Evolutionary conservation across 495 filamentous ascomycete species (phyloP), one percentile per base, ranked within the genome.

Genomic region (Immersiella caudata): DNA sequence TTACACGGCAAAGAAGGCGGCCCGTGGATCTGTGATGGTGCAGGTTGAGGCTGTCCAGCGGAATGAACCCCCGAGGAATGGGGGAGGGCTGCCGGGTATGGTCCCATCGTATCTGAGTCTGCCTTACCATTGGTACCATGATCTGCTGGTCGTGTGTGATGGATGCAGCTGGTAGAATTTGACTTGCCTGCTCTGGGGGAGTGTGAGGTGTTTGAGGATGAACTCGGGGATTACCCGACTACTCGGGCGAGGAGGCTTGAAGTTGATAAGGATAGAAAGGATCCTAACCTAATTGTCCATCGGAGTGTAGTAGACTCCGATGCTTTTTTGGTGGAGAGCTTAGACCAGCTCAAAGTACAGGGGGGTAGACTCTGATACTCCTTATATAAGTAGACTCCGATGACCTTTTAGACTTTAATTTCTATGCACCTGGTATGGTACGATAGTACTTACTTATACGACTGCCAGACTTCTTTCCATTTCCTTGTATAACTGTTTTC

Each of bases 101-200:
- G 50, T 54, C 21, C 50, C 50, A 18, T 54, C 50, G 50, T 54
- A 54, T 54, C 50, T 54, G 18, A 54, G 50, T 18, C 50, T 54
- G 18, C 50, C 50, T 5, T 5, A 54, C 6, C 50, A 54, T 24
- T 54, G 50, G 50, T 54, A 54, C 16, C 18, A 54, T n/a, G 50
- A 54, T 18, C 6, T 54, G 18, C 16, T 54, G 18, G 50, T 54
- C n/a, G 50, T 54, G 5, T n/a, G 50, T 18, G 50, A 54, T 24
- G 50, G 16, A 54, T 54, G 50, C 50, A 20, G 50, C 50, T 54
- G 16, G 50, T 54, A 18, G 6, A 54, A 18, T 54, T 54, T 24
- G n/a, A 54, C 16, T 18, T 54, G 50, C 50, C 50, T 54, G 18
- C 21, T 6, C 5, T 5, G 18, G 50, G 21, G 50, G 50, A 54